These are phyloP conservation scores for Nicotiana undulata DNA, from an alignment of 257 asterid genomes.

Conservation along the genomic window DNA sequence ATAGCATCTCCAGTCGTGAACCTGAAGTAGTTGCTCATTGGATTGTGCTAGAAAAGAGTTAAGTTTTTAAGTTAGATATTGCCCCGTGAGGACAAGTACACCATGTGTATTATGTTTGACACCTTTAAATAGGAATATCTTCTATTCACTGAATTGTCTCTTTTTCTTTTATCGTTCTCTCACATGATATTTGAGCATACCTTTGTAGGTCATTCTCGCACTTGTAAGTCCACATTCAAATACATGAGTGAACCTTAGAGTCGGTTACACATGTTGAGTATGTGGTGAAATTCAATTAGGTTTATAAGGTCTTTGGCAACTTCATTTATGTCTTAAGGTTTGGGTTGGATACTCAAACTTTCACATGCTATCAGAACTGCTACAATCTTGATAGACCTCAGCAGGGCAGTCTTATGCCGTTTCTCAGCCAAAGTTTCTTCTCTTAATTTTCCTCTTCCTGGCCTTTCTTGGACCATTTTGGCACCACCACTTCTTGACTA, in stretches of 20 bases:
- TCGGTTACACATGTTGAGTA: not conserved
- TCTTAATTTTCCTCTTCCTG: not conserved
- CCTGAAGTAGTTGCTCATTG: not conserved
- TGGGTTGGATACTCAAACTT: not conserved
- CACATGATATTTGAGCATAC: not conserved
- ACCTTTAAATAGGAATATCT: not conserved
- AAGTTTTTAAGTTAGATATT: not conserved
- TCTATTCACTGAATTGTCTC: not conserved
- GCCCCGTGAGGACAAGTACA: not conserved
- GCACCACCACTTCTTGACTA: not conserved
- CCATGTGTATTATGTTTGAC: not conserved
- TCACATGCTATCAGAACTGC: not conserved
- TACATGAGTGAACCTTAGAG: not conserved
- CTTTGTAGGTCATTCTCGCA: conserved; percentile 2
- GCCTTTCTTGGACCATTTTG: not conserved
- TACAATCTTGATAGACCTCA: not conserved
- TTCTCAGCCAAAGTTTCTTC: not conserved
- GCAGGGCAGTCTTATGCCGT: not conserved
- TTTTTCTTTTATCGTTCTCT: not conserved
- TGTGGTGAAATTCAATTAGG: not conserved
- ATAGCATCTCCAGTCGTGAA: not conserved
- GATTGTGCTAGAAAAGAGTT: not conserved
- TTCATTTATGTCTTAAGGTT: not conserved
- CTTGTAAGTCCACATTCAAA: not conserved
- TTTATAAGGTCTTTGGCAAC: not conserved